Percentiles rank a stretch among this genome's conserved stretches.
Evolutionary conservation across 139 green algal species (phyloP).

Genomic region (Chlorella sorokiniana): DNA sequence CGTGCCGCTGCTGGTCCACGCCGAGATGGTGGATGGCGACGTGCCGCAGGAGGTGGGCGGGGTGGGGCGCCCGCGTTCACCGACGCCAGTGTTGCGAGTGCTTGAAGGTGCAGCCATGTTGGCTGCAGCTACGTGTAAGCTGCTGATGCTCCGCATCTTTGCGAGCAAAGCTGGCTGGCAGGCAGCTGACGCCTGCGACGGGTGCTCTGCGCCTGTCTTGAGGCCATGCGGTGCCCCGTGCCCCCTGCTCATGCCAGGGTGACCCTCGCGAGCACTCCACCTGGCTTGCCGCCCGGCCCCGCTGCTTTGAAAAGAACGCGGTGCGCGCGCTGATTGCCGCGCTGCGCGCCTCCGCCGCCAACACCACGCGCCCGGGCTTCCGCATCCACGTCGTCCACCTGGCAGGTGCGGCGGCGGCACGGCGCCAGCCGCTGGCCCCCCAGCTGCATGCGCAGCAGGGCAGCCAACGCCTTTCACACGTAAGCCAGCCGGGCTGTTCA

Average conservation of each 20-base stretch:
- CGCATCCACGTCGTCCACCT: conserved; percentile 35
- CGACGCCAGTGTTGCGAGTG: not conserved
- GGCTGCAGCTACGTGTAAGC: too few species aligned
- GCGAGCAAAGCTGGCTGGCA: too few species aligned
- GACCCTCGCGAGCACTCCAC: conserved; percentile 73
- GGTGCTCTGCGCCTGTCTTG: too few species aligned
- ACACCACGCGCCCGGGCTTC: conserved; percentile 14
- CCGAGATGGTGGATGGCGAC: conserved; percentile 68
- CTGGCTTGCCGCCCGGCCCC: conserved; percentile 75
- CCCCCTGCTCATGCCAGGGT: conserved; percentile 19
- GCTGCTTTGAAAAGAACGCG: conserved; percentile 74
- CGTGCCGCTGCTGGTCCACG: conserved; percentile 79
- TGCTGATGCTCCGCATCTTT: too few species aligned
- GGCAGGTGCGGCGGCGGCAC: not conserved
- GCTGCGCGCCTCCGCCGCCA: conserved; percentile 35
- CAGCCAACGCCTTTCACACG: too few species aligned
- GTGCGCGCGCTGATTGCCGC: conserved; percentile 67
- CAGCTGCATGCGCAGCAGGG: too few species aligned
- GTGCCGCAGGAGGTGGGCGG: conserved; percentile 20
- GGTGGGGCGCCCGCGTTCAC: too few species aligned
- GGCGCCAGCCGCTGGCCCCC: too few species aligned
- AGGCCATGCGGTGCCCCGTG: not conserved
- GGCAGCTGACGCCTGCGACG: too few species aligned
- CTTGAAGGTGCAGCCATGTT: too few species aligned
- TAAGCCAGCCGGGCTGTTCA: too few species aligned